phyloP scores from a whole-genome alignment of 2,329 filamentous ascomycete species.

The Fusarium nelsonii region DNA sequence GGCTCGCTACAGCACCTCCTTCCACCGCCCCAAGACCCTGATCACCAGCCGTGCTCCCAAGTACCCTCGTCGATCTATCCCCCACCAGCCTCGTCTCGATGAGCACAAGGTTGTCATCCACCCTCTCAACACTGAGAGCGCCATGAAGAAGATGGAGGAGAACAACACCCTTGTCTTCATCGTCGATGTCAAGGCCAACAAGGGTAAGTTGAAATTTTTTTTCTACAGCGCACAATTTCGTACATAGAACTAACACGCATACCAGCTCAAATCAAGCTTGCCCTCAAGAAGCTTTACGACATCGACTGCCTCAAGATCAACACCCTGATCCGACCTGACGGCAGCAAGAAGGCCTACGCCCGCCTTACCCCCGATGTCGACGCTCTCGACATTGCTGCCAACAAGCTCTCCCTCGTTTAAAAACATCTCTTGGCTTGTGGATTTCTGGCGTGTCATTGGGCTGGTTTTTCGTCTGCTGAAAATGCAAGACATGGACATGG shows the following conservation, averaged over 20 bases:
- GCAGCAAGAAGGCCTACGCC: conserved; percentile 98
- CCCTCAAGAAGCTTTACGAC: conserved; percentile 99
- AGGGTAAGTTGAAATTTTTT: background rate
- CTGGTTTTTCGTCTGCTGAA: conserved; percentile 56
- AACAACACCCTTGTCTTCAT: conserved; percentile 99
- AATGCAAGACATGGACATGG: conserved; percentile 55
- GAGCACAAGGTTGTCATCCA: conserved; percentile 96
- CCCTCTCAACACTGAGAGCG: conserved; percentile 99
- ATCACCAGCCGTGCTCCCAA: conserved; percentile 90
- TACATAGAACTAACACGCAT: conserved; percentile 1
- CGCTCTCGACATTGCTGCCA: conserved; percentile 98
- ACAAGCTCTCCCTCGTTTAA: conserved; percentile 99
- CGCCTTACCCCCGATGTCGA: conserved; percentile 96
- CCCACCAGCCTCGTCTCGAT: conserved; percentile 90
- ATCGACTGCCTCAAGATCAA: conserved; percentile 99
- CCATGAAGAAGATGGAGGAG: conserved; percentile 99
- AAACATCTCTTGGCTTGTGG: conserved; percentile 46
- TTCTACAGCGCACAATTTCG: background rate
- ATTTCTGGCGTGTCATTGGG: conserved; percentile 53
- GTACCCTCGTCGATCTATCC: conserved; percentile 96
- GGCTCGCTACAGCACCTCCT: conserved; percentile 91
- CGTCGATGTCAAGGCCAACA: conserved; percentile 97
- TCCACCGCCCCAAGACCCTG: conserved; percentile 98
- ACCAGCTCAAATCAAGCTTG: conserved; percentile 94
- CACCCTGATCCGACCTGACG: conserved; percentile 97